These are phyloP conservation scores for Discostella pseudostelligera DNA, from an alignment of 108 stramenopile species.

Conservation along the genomic window DNA sequence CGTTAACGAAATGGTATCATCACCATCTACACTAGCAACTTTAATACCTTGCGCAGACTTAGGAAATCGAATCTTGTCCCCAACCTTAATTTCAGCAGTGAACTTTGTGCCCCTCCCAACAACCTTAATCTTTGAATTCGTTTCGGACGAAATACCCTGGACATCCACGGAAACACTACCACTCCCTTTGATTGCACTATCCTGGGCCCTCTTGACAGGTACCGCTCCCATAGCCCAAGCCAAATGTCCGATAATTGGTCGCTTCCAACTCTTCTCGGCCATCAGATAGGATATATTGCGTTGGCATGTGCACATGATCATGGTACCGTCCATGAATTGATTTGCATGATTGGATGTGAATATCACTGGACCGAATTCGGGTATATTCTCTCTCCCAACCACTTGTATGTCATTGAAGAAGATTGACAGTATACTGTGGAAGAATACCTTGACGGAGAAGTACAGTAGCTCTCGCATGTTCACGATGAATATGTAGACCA, in stretches of 20 bases:
- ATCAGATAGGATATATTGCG: slow-evolving; percentile 91
- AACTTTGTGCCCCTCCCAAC: slow-evolving; percentile 63
- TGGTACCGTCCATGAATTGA: slow-evolving; percentile 94
- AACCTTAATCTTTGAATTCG: slow-evolving; percentile 40
- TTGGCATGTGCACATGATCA: slow-evolving; percentile 86
- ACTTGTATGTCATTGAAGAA: slow-evolving; percentile 90
- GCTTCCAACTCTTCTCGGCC: slow-evolving; percentile 90
- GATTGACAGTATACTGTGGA: slow-evolving; percentile 82
- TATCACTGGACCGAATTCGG: slow-evolving; percentile 90
- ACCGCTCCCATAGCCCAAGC: slow-evolving; percentile 92
- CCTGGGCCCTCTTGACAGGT: slow-evolving; percentile 94
- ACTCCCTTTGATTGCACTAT: slow-evolving; percentile 62
- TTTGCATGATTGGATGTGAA: slow-evolving; percentile 97
- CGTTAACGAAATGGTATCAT: slow-evolving; percentile 48
- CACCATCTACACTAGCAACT: slow-evolving; percentile 62
- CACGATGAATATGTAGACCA: slow-evolving; percentile 73
- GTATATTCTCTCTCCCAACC: slow-evolving; percentile 89
- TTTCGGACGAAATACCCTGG: slow-evolving; percentile 4
- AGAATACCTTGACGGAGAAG: slow-evolving; percentile 79
- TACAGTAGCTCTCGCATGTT: slow-evolving; percentile 86
- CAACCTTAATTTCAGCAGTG: slow-evolving; percentile 49
- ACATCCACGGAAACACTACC: slow-evolving; percentile 47
- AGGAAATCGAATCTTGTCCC: slow-evolving; percentile 77
- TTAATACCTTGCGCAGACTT: slow-evolving; percentile 61
- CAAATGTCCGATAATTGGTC: slow-evolving; percentile 89